Evolutionary conservation across 768 basidiomycete genomes (phyloP).

Genomic region (Tricholoma flavovirens): DNA sequence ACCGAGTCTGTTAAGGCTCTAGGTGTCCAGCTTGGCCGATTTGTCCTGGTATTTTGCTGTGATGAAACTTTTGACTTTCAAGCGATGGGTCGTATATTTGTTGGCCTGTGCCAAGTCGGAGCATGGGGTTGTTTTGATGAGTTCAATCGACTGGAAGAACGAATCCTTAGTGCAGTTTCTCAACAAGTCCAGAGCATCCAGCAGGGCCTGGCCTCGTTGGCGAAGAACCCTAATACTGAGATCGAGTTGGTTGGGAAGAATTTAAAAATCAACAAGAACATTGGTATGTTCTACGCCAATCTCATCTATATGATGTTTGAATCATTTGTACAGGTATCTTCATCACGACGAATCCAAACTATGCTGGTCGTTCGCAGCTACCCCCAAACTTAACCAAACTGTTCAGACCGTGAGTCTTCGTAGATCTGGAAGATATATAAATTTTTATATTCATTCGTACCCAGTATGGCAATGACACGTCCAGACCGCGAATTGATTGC

Average conservation of each 20-base stretch:
- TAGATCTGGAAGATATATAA: background rate
- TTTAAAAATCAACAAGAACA: conserved; percentile 89
- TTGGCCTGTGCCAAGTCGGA: conserved; percentile 97
- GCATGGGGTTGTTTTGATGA: conserved; percentile 99
- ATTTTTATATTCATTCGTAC: conserved; percentile 11
- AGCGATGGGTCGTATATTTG: conserved; percentile 99
- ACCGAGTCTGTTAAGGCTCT: conserved; percentile 99
- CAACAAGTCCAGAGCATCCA: conserved; percentile 99
- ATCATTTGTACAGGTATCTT: conserved; percentile 65
- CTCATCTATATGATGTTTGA: background rate
- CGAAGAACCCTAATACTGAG: conserved; percentile 79
- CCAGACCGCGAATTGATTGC: conserved; percentile 98
- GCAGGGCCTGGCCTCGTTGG: conserved; percentile 82
- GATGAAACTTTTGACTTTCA: conserved; percentile 99
- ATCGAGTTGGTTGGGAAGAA: conserved; percentile 95
- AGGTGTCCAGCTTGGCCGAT: conserved; percentile 94
- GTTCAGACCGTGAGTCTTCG: conserved; percentile 76
- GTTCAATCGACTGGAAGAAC: conserved; percentile 96
- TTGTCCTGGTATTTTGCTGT: conserved; percentile 99
- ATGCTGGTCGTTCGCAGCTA: conserved; percentile 91
- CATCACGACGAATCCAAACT: conserved; percentile 98
- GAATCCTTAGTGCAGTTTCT: conserved; percentile 95
- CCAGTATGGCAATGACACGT: conserved; percentile 97
- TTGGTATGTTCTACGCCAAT: conserved; percentile 45
- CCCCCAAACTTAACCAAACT: conserved; percentile 88